Base-by-base conservation (phyloP, 2,329 filamentous ascomycete species). In the Colletotrichum tanaceti region DNA sequence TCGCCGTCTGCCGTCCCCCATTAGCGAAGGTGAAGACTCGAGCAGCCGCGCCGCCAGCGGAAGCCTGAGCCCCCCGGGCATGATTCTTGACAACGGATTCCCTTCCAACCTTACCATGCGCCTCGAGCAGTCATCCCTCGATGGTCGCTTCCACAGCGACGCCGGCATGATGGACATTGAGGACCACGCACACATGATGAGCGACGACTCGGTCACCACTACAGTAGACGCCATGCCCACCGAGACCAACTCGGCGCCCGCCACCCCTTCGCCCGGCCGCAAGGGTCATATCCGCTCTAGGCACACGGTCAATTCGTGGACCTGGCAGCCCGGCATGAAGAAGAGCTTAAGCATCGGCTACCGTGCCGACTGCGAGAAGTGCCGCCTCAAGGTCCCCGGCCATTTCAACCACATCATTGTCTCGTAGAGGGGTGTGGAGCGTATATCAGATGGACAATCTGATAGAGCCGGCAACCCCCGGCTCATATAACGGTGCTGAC, bases 361-460 rank as follows among this genome's bases (percentile, higher is more conserved):
- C 80, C 84, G 91, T 71, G 86, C 89, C 14, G 91, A 93, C 77
- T 94, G 92, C 76, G 91, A 93, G 70, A 93, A 93, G 78, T 94
- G 92, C 79, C 86, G 86, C 52, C 84, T 87, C 76, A 91, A 90
- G 76, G 90, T 93, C 9, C 91, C 92, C 0, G 92, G 92, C 1
- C 92, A 94, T 76, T 94, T 93, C 76, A 93, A 91, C 75, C 92
- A 94, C 78, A 93, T 94, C 68, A 89, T 93, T 71, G 85, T 89
- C 74, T 88, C 87, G 55, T 89, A 88, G 83, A 71, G 74, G 32
- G 74, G 75, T 9, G 24, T 35, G 63, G 28, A 5, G 44, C 20
- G 44, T 7, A 4, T 10, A 38, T 38, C 16, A 18, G n/a, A 22
- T 43, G 2, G 32, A 58, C 16, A 7, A n/a, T 49, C 32, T 39